Conservation (phyloP, 176 grass and related monocot species). For the Rhynchospora tenuis region DNA sequence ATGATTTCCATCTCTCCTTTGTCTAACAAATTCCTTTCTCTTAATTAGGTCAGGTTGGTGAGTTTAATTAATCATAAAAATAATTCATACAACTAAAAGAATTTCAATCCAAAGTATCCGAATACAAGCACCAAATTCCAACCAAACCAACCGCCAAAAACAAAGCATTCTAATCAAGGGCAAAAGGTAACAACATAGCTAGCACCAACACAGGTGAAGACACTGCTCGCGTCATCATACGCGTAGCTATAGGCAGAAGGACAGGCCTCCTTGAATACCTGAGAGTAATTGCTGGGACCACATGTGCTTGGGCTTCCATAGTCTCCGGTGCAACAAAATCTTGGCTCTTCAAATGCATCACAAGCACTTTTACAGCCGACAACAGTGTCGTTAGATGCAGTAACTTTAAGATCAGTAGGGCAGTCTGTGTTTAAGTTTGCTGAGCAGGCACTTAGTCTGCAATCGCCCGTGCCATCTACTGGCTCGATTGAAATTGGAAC, state of each 20-base stretch:
- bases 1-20: not conserved
- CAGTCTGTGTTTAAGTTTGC: conserved; percentile 49
- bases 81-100: not conserved
- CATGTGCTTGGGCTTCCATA: conserved; percentile 46
- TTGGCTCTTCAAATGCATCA: conserved; percentile 36
- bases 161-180: conserved; percentile 12
- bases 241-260: conserved; percentile 71
- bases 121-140: conserved; percentile 16
- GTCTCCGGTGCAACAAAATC: conserved; percentile 62
- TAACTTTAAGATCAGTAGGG: conserved; percentile 37
- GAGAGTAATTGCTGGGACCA: conserved; percentile 57
- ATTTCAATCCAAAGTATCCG: not conserved
- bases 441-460: conserved; percentile 36
- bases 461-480: conserved; percentile 20
- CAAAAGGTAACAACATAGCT: conserved; percentile 68
- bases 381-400: conserved; percentile 5
- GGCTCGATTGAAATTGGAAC: conserved; percentile 48
- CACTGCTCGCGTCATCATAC: conserved; percentile 62
- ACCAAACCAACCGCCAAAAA: not conserved
- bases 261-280: conserved; percentile 59
- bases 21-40: not conserved
- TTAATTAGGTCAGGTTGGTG: conserved; percentile 7
- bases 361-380: conserved; percentile 63
- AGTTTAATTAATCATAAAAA: conserved; percentile 1
- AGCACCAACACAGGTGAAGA: conserved; percentile 46